Conservation (phyloP, 768 basidiomycete species). For the Lactarius quietus region DNA sequence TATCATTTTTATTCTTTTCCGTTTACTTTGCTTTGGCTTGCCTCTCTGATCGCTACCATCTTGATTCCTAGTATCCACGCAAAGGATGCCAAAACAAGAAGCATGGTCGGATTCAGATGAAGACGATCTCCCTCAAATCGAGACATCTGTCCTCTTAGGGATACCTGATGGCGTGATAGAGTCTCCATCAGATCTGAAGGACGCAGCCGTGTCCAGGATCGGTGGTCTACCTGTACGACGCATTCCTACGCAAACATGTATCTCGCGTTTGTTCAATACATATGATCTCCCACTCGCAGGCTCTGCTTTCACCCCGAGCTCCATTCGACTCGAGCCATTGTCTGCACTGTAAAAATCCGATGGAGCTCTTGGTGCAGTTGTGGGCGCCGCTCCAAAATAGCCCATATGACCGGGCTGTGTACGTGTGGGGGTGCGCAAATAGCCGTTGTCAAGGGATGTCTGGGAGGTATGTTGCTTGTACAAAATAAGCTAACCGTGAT, state of each 20-base stretch:
- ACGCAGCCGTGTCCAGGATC: conserved; percentile 84
- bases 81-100: conserved; percentile 46
- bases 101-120: conserved; percentile 84
- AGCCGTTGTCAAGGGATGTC: conserved; percentile 67
- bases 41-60: conserved; percentile 25
- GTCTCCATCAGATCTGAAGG: conserved; percentile 53
- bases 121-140: conserved; percentile 49
- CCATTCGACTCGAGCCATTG: conserved; percentile 62
- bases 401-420: conserved; percentile 78
- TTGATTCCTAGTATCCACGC: background rate
- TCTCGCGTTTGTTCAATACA: conserved; percentile 40
- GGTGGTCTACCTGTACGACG: conserved; percentile 87
- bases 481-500: background rate
- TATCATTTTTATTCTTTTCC: conserved; percentile 29
- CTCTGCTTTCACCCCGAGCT: conserved; percentile 64
- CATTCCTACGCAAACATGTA: conserved; percentile 48
- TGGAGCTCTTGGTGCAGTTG: conserved; percentile 82
- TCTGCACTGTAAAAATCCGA: conserved; percentile 64
- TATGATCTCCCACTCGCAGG: conserved; percentile 44
- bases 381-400: conserved; percentile 90
- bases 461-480: conserved; percentile 58
- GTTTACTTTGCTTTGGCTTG: conserved; percentile 12
- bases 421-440: conserved; percentile 79
- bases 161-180: conserved; percentile 73
- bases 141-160: conserved; percentile 75